Evolutionary conservation across 768 basidiomycete genomes (phyloP).

Genomic region (Hirschioporus abietinus): DNA sequence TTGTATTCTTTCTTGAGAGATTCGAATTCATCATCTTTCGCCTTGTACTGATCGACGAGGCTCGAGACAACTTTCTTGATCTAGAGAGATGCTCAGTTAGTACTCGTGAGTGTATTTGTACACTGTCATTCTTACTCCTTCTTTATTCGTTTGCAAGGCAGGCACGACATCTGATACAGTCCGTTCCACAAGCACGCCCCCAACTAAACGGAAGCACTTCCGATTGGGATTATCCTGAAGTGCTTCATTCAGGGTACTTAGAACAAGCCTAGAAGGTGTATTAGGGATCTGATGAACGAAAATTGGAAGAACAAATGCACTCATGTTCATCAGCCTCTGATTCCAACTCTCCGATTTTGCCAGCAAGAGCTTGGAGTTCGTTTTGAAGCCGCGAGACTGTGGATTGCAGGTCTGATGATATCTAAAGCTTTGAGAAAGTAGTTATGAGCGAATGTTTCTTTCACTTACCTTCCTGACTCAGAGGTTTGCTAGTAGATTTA

Average conservation of each 20-base stretch:
- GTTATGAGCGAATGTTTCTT: not conserved
- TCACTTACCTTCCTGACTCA: constrained; percentile 65
- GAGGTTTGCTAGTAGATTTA: constrained; percentile 39
- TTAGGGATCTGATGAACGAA: not conserved
- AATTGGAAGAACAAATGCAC: constrained; percentile 40
- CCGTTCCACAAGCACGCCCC: constrained; percentile 91
- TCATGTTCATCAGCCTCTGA: constrained; percentile 93
- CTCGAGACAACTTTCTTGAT: constrained; percentile 76
- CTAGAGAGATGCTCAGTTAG: constrained; percentile 34
- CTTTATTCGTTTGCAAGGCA: constrained; percentile 79
- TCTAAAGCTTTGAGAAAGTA: constrained; percentile 29
- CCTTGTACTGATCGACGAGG: constrained; percentile 83
- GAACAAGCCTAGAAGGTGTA: constrained; percentile 60
- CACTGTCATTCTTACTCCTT: constrained; percentile 54
- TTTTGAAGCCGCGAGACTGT: constrained; percentile 77
- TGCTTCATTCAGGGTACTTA: constrained; percentile 80
- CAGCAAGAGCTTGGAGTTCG: constrained; percentile 86
- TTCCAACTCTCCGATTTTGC: constrained; percentile 95
- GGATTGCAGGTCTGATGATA: constrained; percentile 71
- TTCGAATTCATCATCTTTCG: constrained; percentile 81
- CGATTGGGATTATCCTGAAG: constrained; percentile 80
- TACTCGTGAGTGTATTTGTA: constrained; percentile 11
- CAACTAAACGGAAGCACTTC: constrained; percentile 95
- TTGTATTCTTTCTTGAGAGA: constrained; percentile 72
- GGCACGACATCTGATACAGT: constrained; percentile 95